Conservation (phyloP, 495 filamentous ascomycete species). For the Aspergillus wentii region DNA sequence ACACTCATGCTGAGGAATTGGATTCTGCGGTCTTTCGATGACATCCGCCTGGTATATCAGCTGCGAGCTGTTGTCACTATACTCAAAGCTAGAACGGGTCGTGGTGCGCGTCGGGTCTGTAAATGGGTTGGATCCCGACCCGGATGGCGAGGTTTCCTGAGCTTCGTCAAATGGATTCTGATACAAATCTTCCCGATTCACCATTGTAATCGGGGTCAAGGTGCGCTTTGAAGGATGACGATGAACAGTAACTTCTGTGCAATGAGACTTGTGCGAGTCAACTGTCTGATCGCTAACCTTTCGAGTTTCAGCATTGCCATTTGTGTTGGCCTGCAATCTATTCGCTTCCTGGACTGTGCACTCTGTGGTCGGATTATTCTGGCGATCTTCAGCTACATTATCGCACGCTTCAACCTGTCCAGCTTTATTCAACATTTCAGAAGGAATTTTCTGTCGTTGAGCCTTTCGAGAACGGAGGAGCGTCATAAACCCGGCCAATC, state of each 20-base stretch:
- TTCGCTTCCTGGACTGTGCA: no score
- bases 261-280: conserved; percentile 24
- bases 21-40: conserved; percentile 3
- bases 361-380: no score
- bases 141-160: conserved; percentile 4
- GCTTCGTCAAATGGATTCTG: conserved; percentile 14
- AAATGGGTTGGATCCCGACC: conserved; percentile 18
- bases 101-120: conserved; percentile 13
- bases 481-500: conserved; percentile 11
- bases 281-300: conserved; percentile 24
- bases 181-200: conserved; percentile 2
- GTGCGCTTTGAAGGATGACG: conserved; percentile 22
- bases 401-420: not conserved
- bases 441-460: conserved; percentile 5
- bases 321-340: no score
- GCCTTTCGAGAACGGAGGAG: conserved; percentile 13
- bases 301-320: conserved; percentile 11
- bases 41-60: not conserved
- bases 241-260: conserved; percentile 25
- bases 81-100: conserved; percentile 9
- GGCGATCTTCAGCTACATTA: not conserved
- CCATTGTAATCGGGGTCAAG: conserved; percentile 14
- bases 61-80: not conserved
- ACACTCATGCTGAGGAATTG: conserved; percentile 1
- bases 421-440: not conserved